These are phyloP conservation scores for Bolboschoenus planiculmis DNA, from an alignment of 176 grass and related monocot genomes.

Conservation along the genomic window DNA sequence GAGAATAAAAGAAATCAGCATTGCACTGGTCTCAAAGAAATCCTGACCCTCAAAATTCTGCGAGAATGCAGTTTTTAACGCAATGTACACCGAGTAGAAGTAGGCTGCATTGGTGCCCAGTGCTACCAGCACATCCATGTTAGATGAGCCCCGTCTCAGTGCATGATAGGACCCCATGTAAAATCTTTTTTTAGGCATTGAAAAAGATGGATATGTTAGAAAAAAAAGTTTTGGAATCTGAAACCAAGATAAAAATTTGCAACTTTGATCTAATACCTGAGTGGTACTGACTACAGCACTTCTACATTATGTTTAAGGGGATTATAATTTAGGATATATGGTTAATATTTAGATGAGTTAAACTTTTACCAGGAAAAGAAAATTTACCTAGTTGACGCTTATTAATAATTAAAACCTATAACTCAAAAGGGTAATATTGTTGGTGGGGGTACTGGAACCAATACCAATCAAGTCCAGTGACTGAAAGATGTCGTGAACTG, in stretches of 20 bases:
- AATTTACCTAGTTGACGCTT: background rate
- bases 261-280: background rate
- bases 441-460: background rate
- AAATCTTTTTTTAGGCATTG: conserved; percentile 39
- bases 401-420: background rate
- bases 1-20: conserved; percentile 98
- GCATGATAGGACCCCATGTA: conserved; percentile 94
- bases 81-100: conserved; percentile 90
- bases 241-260: background rate
- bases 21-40: conserved; percentile 97
- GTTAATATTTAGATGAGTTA: background rate
- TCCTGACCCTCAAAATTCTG: conserved; percentile 78
- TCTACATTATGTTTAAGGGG: background rate
- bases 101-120: conserved; percentile 98
- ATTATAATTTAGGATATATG: background rate
- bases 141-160: conserved; percentile 74
- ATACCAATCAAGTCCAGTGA: background rate
- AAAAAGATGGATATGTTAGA: conserved; percentile 12
- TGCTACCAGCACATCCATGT: conserved; percentile 97
- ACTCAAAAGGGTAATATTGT: background rate
- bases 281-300: background rate
- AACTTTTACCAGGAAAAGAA: background rate
- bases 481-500: background rate
- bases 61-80: conserved; percentile 66
- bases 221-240: background rate